Conservation (phyloP, 257 asterid species). For the Gardenia jasminoides region DNA sequence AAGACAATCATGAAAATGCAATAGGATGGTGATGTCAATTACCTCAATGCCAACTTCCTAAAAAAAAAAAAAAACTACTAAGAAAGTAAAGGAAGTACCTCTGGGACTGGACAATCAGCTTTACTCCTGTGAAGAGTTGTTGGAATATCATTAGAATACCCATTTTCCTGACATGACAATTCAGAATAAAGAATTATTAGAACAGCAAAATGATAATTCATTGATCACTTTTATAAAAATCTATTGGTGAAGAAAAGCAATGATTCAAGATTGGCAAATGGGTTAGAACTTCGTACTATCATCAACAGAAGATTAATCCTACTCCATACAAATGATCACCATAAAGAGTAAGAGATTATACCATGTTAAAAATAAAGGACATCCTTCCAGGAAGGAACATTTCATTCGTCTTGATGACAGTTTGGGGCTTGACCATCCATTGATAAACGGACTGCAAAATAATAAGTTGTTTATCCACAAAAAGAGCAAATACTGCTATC, state of each 20-base stretch:
- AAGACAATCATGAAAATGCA: too few relatives aligned
- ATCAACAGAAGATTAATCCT: not conserved
- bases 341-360: constrained; percentile 20
- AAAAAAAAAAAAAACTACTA: not conserved
- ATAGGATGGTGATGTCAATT: not conserved
- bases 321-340: not conserved
- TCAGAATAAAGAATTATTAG: not conserved
- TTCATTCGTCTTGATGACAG: constrained; percentile 81
- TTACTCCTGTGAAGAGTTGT: constrained; percentile 95
- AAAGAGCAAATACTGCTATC: too few relatives aligned
- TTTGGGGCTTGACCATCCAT: constrained; percentile 94
- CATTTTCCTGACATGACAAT: constrained; percentile 61
- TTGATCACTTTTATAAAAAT: not conserved
- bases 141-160: constrained; percentile 89
- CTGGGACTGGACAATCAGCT: constrained; percentile 98
- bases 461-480: not conserved
- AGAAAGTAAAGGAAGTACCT: constrained; percentile 43
- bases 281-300: not conserved
- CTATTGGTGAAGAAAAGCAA: not conserved
- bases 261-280: not conserved
- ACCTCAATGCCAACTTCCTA: not conserved
- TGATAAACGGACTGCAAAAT: constrained; percentile 77
- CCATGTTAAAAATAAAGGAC: constrained; percentile 91
- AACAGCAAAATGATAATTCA: not conserved
- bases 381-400: constrained; percentile 99